Base-by-base conservation (phyloP, 176 grass and related monocot genomes). In the Aegilops sharonensis region DNA sequence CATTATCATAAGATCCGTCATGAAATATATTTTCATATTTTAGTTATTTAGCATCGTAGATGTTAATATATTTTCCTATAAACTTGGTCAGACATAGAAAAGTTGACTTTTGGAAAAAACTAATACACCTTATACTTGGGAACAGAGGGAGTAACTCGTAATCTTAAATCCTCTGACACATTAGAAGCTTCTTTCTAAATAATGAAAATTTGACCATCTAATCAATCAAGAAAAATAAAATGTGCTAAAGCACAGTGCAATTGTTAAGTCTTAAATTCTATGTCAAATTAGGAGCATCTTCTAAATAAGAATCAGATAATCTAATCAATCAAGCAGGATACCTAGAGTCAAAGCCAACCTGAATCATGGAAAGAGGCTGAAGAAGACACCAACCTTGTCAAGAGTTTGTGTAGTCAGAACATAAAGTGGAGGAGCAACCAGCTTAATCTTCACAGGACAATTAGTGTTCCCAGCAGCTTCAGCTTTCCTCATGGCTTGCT, bases 401-500 rank as follows among this genome's bases (percentile, higher is more conserved):
- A 61, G 76, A 35, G 54, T 78, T 72, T 97, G 94, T 75, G 94
- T 97, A 30, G 94, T 97, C 36, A 97, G 84, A 77, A 97, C 94
- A 90, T 97, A 97, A 50, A 97, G 94, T 11, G 94, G 94, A 82
- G 94, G 92, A 60, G 94, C 94, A 84, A 97, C 94, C 15, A 97
- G 67, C 80, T 97, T 97, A 74, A 97, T 97, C 88, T 94, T 97
- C 76, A 97, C 94, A 65, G 94, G 94, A 69, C 92, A 97, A 84
- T 92, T 93, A 59, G 87, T 86, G 48, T 90, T 97, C 64, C 94
- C 94, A 54, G 82, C 75, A 50, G 92, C 92, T 92, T 97, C 92
- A 65, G 94, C 94, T 89, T 94, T 90, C 86, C 89, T 94, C 94
- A 97, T 97, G 43, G 94, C 94, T 90, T 90, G 70, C 94, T 97